Base-by-base conservation (phyloP, 2,329 filamentous ascomycete genomes). In the Xylariaceae sp. region DNA sequence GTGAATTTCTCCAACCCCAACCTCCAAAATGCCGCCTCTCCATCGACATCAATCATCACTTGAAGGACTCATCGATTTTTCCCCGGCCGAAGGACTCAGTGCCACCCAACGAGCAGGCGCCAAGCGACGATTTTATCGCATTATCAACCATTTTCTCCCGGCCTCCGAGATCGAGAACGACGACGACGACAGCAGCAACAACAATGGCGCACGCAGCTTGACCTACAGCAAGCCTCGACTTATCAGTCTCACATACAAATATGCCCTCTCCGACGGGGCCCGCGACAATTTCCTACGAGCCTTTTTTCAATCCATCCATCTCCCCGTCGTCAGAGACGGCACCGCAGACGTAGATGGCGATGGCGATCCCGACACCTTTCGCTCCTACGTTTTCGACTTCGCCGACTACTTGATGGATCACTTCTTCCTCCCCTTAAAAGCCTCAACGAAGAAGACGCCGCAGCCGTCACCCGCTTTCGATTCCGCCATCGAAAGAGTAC, bases 351-450 rank as follows among this genome's bases (percentile, higher is more conserved):
- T 48, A 12, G 21, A 49, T 43, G 45, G 52, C 14, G 37, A 43
- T 23, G 37, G 49, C 21, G 39, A 55, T 29, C 47, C 54, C 22
- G 44, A 55, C 6, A 46, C 48, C 16, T 22, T 57, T 6, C 47
- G 43, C 41, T 35, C 44, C 8, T 38, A 27, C 32, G 53, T 61
- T 23, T 48, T 45, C 37, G 45, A 25, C 33, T 62, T 63, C 46
- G 57, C 55, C n/a, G 56, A 61, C 12, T 54, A 57, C 42, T 47
- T 63, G 5, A 37, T 62, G 4, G 44, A 60, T 44, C 54, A 56
- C 40, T 62, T 62, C 42, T 63, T 61, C 46, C 34, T 60, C 3
- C 55, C 57, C 25, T 47, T 61, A 27, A 60, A 56, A 53, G 57
- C 58, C 10, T 59, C 53, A 16, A 44, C 53, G 8, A 46, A 40